These are phyloP conservation scores for Xylaria sp. DNA, from an alignment of 2,329 filamentous ascomycete genomes.

Conservation along the genomic window DNA sequence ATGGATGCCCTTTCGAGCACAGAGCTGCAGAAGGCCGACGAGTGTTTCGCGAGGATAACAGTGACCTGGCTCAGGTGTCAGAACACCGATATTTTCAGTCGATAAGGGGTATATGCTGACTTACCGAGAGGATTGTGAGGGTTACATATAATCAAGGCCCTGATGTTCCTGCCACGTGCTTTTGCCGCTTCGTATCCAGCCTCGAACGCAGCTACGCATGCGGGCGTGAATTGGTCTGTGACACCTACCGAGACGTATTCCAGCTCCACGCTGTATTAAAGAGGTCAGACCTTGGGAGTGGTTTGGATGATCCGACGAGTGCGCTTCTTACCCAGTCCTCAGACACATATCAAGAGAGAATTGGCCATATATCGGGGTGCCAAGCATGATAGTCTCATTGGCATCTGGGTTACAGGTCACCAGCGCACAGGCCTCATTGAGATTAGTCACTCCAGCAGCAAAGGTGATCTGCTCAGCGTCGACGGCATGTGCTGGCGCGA, in stretches of 20 bases:
- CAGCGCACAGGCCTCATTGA: slow-evolving; percentile 42
- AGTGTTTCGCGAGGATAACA: slow-evolving; percentile 42
- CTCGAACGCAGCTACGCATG: slow-evolving; percentile 39
- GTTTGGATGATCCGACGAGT: background rate
- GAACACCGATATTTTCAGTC: background rate
- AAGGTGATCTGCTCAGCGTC: slow-evolving; percentile 44
- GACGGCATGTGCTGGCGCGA: slow-evolving; percentile 36
- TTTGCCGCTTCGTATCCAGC: slow-evolving; percentile 39
- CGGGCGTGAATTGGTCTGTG: slow-evolving; percentile 40
- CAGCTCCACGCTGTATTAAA: slow-evolving; percentile 25
- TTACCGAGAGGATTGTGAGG: slow-evolving; percentile 43
- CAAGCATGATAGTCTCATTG: slow-evolving; percentile 38
- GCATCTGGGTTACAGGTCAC: slow-evolving; percentile 40
- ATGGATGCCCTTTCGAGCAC: slow-evolving; percentile 42
- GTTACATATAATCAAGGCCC: slow-evolving; percentile 41
- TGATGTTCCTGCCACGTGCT: slow-evolving; percentile 37
- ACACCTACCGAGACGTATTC: slow-evolving; percentile 42
- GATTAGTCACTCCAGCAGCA: slow-evolving; percentile 41
- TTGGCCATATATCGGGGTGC: slow-evolving; percentile 40
- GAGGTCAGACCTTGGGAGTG: background rate
- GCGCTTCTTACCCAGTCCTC: slow-evolving; percentile 43
- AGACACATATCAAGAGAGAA: slow-evolving; percentile 40
- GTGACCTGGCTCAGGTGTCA: slow-evolving; percentile 32
- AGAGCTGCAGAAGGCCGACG: slow-evolving; percentile 38
- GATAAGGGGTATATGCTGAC: background rate